These are phyloP conservation scores for Dactylellina leptospora DNA, from an alignment of 2,329 filamentous ascomycete genomes.

Conservation along the genomic window DNA sequence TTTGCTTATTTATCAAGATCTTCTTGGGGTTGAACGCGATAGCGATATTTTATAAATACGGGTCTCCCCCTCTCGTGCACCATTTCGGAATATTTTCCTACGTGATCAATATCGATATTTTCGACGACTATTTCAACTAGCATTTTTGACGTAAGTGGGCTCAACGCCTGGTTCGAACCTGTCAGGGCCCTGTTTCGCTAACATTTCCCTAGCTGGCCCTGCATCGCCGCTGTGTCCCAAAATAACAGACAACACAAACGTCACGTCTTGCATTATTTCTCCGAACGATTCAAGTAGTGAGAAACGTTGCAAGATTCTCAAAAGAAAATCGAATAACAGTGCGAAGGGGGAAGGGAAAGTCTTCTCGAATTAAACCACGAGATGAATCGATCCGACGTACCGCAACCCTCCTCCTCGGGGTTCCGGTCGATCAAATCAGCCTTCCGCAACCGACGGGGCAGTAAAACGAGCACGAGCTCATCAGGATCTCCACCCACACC, in stretches of 20 bases:
- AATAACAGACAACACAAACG: slow-evolving; percentile 9
- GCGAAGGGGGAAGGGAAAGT: neutral
- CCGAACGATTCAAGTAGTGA: neutral
- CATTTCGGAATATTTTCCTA: neutral
- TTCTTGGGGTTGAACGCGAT: neutral
- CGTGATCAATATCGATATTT: neutral
- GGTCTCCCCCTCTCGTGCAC: neutral
- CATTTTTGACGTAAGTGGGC: slow-evolving; percentile 3
- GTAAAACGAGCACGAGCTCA: slow-evolving; percentile 22
- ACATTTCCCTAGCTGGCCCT: slow-evolving; percentile 7
- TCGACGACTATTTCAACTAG: neutral
- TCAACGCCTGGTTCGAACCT: neutral
- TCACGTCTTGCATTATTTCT: too few species aligned
- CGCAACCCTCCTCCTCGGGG: slow-evolving; percentile 19
- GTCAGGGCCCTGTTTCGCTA: slow-evolving; percentile 27
- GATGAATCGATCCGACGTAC: slow-evolving; percentile 27
- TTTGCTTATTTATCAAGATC: neutral
- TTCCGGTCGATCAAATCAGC: slow-evolving; percentile 45
- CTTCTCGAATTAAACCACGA: neutral
- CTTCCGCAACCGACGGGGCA: slow-evolving; percentile 39
- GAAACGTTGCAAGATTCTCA: neutral
- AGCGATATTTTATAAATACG: slow-evolving; percentile 20
- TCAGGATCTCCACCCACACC: slow-evolving; percentile 24
- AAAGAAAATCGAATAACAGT: neutral
- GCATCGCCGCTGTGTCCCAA: neutral